A percentile compares a stretch with the other conserved stretches of the same genome.
Conservation (phyloP, 2,329 filamentous ascomycete species). For the Aspergillus quadrilineatus region DNA sequence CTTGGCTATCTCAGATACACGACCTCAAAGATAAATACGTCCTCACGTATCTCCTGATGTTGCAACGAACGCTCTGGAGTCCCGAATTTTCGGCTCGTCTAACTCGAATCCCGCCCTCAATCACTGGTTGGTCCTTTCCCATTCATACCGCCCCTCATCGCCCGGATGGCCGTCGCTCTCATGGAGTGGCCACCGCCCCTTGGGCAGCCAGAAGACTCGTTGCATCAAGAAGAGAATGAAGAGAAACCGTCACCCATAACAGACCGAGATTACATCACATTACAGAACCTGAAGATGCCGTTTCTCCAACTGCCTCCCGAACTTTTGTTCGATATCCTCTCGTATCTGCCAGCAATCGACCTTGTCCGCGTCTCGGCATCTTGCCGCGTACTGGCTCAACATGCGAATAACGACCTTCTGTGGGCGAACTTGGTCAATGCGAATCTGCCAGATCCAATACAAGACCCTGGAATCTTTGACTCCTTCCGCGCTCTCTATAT, state of each 20-base stretch:
- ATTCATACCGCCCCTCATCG: neutral
- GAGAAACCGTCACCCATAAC: constrained; percentile 1
- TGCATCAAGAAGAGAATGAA: neutral
- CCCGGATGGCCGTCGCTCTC: constrained; percentile 14
- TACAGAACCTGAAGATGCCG: constrained; percentile 15
- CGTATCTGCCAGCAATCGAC: constrained; percentile 63
- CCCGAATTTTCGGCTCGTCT: neutral
- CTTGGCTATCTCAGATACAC: neutral
- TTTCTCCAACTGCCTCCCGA: constrained; percentile 65
- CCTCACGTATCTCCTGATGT: constrained; percentile 4
- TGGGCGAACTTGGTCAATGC: constrained; percentile 71
- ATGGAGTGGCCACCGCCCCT: constrained; percentile 12
- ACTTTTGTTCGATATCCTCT: constrained; percentile 70
- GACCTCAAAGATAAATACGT: neutral
- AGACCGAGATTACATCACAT: neutral
- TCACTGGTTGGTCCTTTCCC: neutral
- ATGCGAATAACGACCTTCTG: constrained; percentile 64
- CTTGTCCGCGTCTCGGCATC: constrained; percentile 61
- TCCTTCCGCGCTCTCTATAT: constrained; percentile 71
- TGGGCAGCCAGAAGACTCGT: constrained; percentile 6
- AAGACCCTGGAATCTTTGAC: constrained; percentile 57
- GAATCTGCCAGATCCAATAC: constrained; percentile 62
- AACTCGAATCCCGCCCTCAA: neutral
- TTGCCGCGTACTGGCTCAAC: constrained; percentile 60
- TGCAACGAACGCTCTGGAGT: neutral